A percentile compares a stretch with the other conserved stretches of the same genome.
Evolutionary conservation across 345 rosid species (phyloP).

Genomic region (Eucalyptus grandis): DNA sequence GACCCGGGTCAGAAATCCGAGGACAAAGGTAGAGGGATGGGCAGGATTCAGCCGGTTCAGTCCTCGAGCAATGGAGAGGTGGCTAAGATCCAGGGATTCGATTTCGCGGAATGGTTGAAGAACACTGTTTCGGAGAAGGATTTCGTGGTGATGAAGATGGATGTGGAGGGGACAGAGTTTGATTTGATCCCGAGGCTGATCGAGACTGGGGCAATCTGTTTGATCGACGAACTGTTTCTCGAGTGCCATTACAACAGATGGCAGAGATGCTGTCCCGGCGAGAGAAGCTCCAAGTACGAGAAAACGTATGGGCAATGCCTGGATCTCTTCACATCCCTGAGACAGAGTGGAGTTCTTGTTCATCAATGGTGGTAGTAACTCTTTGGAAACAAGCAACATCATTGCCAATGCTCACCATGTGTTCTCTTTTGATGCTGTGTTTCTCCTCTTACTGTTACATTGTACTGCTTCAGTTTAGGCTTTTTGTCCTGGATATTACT

Average conservation of each 20-base stretch:
- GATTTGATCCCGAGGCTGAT: constrained; percentile 78
- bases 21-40: constrained; percentile 88
- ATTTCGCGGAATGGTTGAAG: constrained; percentile 91
- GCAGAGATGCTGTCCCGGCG: constrained; percentile 98
- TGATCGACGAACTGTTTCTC: constrained; percentile 85
- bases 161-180: constrained; percentile 98
- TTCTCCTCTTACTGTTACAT: background rate
- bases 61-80: constrained; percentile 39
- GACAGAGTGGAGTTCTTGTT: constrained; percentile 87
- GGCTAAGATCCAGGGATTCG: constrained; percentile 73
- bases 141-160: constrained; percentile 99
- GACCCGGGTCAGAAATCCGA: constrained; percentile 59
- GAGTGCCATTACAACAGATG: constrained; percentile 98
- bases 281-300: constrained; percentile 79
- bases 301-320: constrained; percentile 80
- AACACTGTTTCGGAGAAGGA: constrained; percentile 61
- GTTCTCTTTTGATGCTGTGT: background rate
- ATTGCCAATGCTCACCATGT: background rate
- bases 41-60: constrained; percentile 71
- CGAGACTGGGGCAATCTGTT: constrained; percentile 81
- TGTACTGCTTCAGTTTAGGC: background rate
- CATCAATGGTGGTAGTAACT: constrained; percentile 92
- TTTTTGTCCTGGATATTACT: background rate
- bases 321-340: constrained; percentile 64
- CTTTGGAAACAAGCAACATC: background rate